Base-by-base conservation (phyloP, 768 basidiomycete genomes). In the Pulveroboletus sp. region DNA sequence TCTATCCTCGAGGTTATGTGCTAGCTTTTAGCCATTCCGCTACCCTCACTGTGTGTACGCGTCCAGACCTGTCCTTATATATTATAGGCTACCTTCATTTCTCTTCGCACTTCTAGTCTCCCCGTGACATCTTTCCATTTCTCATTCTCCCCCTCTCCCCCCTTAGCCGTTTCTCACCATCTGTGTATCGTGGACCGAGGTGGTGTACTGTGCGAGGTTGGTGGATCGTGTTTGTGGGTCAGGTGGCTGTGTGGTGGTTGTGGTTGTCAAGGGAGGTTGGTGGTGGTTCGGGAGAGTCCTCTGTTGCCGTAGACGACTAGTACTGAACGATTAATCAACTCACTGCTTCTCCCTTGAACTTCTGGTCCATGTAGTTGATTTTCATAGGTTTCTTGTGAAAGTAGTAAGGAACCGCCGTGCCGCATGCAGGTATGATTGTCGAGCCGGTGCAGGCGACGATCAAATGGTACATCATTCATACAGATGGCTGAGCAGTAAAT, bases 51-150 rank as follows among this genome's bases (percentile, higher is more conserved):
- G 37, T 57, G 55, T 55, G 55, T 62, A 56, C 51, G 57, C 62
- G 57, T 64, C 58, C 50, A 51, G 41, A 50, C 52, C 49, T 22
- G 27, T n/a, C 49, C 40, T 56, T 69, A 68, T 67, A 68, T 68
- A 63, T 62, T 62, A 45, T 58, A 56, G 57, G 66, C 43, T 69
- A 57, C 49, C 46, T 43, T 54, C 43, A n/a, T 53, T 43, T 48
- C 23, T 34, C 41, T 43, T 45, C 51, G 37, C 56, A 43, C 34
- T 54, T 43, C 31, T 59, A 59, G 58, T 63, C 31, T 55, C 54
- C 46, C 55, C 47, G 51, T 56, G 47, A 60, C 40, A 53, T 62
- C 31, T 51, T 42, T 42, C 39, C 46, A 29, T 42, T 49, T 47
- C 37, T 40, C 20, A 19, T 27, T 24, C 41, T 9, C 35, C 37